Base-by-base conservation (phyloP, 2,329 filamentous ascomycete genomes). In the Stachybotrys echinatus region DNA sequence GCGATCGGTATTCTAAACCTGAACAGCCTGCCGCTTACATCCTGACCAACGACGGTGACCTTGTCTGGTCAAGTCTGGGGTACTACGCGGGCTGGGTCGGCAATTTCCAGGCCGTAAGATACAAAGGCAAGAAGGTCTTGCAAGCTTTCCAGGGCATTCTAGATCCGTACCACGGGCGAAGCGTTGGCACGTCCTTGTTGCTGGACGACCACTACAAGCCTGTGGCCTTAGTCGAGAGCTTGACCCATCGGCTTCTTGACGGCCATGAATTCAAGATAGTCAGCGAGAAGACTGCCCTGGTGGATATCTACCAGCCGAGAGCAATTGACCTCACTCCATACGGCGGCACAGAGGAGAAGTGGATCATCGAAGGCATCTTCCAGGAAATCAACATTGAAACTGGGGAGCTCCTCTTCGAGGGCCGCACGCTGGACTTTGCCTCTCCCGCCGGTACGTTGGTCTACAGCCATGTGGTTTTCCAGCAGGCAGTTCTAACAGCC, bases 251-350 rank as follows among this genome's bases (percentile, higher is more conserved):
- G 52, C 55, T 77, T n/a, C 67, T 69, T 7, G 72, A 74, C 50
- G 72, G 74, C 58, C 78, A 81, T 53, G 78, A 82, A 58, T 79
- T 81, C 48, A 68, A 74, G 38, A 65, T 81, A n/a, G 62, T 80
- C 43, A 65, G 76, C 52, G 77, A 75, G 49, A 64, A 75, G 51
- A 79, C 77, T 1, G 77, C 72, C 0, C 58, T 81, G 40, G 73
- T 81, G 23, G 70, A 78, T 53, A 70, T 77, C n/a, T 78, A 79
- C 49, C 70, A 79, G 52, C 75, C 76, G 2, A 65, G 74, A 4
- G 71, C 71, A 2, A 61, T 59, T 10, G 67, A 78, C 39, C 58
- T 79, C 38, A 66, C 64, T 8, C 55, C 61, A 0, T 79, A 67
- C 59, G 76, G 76, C 31, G 74, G 63, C 5, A 68, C 64, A 1